Evolutionary conservation across 192 early-diverging fungal species (phyloP).

Genomic region (Phycomyces nitens): DNA sequence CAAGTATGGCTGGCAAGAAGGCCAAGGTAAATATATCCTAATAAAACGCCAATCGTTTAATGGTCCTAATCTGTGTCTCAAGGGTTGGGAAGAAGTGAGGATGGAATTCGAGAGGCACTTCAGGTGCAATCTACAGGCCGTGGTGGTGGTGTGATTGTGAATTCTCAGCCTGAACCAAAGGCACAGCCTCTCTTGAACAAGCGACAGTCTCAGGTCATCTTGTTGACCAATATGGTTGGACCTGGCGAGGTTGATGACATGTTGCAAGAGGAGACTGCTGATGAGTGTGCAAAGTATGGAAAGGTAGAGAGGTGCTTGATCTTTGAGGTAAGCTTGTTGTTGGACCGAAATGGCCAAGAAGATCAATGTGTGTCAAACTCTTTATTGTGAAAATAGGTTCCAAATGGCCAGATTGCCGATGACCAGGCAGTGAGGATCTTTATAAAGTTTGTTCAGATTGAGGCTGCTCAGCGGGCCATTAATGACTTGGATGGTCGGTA

Average conservation of each 20-base stretch:
- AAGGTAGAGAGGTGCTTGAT: slow-evolving; percentile 65
- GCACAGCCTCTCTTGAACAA: background rate
- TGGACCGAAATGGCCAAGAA: too few species aligned
- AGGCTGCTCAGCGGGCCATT: slow-evolving; percentile 50
- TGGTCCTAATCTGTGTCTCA: background rate
- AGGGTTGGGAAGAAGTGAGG: slow-evolving; percentile 34
- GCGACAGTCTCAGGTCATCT: slow-evolving; percentile 40
- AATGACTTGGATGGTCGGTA: slow-evolving; percentile 66
- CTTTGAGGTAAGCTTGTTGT: slow-evolving; percentile 49
- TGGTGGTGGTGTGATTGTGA: slow-evolving; percentile 33
- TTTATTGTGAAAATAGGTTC: slow-evolving; percentile 30
- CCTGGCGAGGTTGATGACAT: slow-evolving; percentile 74
- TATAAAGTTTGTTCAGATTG: slow-evolving; percentile 58
- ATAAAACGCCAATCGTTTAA: too few species aligned
- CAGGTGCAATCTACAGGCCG: slow-evolving; percentile 32
- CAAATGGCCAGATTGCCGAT: slow-evolving; percentile 47
- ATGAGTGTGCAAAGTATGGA: slow-evolving; percentile 77
- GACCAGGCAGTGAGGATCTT: slow-evolving; percentile 79
- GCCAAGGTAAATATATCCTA: slow-evolving; percentile 33
- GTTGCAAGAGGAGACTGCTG: slow-evolving; percentile 71
- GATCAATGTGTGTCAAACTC: too few species aligned
- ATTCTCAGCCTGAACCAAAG: slow-evolving; percentile 8
- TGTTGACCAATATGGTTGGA: slow-evolving; percentile 76
- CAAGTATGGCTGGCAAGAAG: slow-evolving; percentile 46
- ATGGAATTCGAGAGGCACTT: slow-evolving; percentile 39